These are phyloP conservation scores for Colletotrichum caudatum DNA, from an alignment of 2,329 filamentous ascomycete species.

Conservation along the genomic window DNA sequence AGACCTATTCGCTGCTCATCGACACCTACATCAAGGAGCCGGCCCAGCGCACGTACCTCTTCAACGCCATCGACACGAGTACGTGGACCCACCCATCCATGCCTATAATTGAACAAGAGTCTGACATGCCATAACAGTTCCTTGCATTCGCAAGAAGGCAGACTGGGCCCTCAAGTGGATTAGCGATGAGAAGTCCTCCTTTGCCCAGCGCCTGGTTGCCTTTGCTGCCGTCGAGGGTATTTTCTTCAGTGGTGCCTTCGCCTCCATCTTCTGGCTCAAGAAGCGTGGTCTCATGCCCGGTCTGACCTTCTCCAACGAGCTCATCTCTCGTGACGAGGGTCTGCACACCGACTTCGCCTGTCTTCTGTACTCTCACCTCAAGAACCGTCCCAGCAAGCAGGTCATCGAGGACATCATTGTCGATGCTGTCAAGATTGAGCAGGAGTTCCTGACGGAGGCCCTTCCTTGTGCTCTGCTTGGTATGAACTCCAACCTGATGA, in stretches of 20 bases:
- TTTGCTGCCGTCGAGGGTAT: constrained; percentile 99
- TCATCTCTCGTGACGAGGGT: constrained; percentile 99
- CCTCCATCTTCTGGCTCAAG: constrained; percentile 99
- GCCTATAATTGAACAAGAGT: constrained; percentile 65
- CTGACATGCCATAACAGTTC: constrained; percentile 67
- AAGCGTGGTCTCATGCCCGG: constrained; percentile 99
- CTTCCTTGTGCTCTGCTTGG: constrained; percentile 92
- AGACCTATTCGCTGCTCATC: constrained; percentile 98
- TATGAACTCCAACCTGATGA: constrained; percentile 98
- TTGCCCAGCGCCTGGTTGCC: constrained; percentile 93
- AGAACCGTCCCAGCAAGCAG: constrained; percentile 87
- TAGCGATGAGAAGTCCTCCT: constrained; percentile 90
- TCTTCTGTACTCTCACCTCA: constrained; percentile 96
- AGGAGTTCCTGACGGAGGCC: constrained; percentile 97
- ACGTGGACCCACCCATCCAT: constrained; percentile 53
- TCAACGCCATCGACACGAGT: constrained; percentile 99
- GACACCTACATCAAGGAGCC: constrained; percentile 99
- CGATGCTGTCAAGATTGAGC: constrained; percentile 93
- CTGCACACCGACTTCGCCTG: constrained; percentile 99
- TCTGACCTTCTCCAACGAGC: constrained; percentile 98
- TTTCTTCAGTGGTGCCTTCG: constrained; percentile 99
- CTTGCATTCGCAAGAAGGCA: constrained; percentile 98
- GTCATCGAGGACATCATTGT: constrained; percentile 89
- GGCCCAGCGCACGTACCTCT: constrained; percentile 91
- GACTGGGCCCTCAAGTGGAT: constrained; percentile 99